Conservation (phyloP, 176 grass and related monocot species). For the Carex myosuroides region DNA sequence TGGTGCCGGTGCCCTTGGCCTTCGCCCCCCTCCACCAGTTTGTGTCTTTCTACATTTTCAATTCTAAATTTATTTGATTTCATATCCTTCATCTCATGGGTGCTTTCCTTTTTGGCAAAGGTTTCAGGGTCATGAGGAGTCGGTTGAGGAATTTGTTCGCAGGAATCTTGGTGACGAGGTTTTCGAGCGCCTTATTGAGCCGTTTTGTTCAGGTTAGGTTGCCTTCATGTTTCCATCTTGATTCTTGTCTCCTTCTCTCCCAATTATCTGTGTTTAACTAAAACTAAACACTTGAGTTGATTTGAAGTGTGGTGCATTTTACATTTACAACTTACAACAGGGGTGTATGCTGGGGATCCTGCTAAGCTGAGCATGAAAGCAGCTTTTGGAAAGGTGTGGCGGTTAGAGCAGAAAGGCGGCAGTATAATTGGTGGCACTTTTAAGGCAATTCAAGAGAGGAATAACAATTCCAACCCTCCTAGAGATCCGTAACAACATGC, state of each 20-base stretch:
- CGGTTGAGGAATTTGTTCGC: slow-evolving; percentile 86
- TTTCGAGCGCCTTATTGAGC: slow-evolving; percentile 90
- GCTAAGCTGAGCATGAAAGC: slow-evolving; percentile 91
- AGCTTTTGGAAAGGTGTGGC: slow-evolving; percentile 92
- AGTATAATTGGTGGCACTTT: slow-evolving; percentile 92
- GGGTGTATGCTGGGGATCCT: slow-evolving; percentile 92
- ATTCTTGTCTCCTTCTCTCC: neutral
- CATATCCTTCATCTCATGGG: neutral
- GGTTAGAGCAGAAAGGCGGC: slow-evolving; percentile 65
- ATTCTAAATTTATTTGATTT: neutral
- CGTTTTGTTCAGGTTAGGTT: slow-evolving; percentile 84
- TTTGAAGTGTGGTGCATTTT: neutral
- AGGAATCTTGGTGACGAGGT: slow-evolving; percentile 91
- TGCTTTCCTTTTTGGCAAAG: slow-evolving; percentile 30
- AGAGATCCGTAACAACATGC: slow-evolving; percentile 63
- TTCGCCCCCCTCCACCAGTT: slow-evolving; percentile 82
- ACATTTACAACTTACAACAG: slow-evolving; percentile 21
- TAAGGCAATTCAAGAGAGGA: slow-evolving; percentile 79
- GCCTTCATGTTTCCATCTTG: neutral
- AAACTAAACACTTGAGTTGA: neutral
- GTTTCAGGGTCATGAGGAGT: slow-evolving; percentile 95
- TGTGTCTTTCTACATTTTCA: slow-evolving; percentile 35
- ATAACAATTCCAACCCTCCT: slow-evolving; percentile 44
- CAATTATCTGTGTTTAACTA: neutral
- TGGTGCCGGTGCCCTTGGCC: slow-evolving; percentile 70